Evolutionary conservation across 148 eudicot genomes (phyloP), one percentile per base, ranked within the genome.

Genomic region (Cornus controversa): DNA sequence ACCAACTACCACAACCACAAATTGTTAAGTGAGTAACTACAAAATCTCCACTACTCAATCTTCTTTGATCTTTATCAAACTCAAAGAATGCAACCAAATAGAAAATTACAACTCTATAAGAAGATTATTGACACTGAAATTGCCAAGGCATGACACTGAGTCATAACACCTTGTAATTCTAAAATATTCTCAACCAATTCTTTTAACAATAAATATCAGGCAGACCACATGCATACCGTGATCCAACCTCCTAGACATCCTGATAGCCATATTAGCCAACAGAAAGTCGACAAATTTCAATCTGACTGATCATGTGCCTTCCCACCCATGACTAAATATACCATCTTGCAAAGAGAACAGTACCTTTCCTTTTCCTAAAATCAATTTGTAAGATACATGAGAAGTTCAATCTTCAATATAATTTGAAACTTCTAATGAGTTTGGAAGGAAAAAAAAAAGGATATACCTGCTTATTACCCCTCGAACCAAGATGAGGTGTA

Each of bases 401-500:
- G 37, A n/a, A 71, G 24, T 60, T n/a, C 9, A 22, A 60, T 20
- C 15, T 50, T 50, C 15, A 11, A 11, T 50, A 13, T 50, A 10
- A 37, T 25, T 27, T 8, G 15, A 53, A 77, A 50, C n/a, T 66
- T 1, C 29, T 9, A 26, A 27, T 11, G 58, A 78, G 31, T 60
- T 25, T 14, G 24, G 24, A 60, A 6, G 8, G 26, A 36, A 67
- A 37, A 42, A 67, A 37, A 42, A 81, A 57, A 57, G 42, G 65
- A 24, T 4, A 13, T 86, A 90, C 98, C 93, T 96, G 99, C 70
- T 93, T 92, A 79, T 96, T 92, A 78, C 99, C 99, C 81, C 97
- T 89, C 67, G 99, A 96, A 82, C 98, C 99, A 84, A 96, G 99
- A 91, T 96, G 99, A 74, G 99, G 99, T 64, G 98, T 89, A 66